Base-by-base conservation (phyloP, 345 rosid genomes). In the Ceriops decandra region DNA sequence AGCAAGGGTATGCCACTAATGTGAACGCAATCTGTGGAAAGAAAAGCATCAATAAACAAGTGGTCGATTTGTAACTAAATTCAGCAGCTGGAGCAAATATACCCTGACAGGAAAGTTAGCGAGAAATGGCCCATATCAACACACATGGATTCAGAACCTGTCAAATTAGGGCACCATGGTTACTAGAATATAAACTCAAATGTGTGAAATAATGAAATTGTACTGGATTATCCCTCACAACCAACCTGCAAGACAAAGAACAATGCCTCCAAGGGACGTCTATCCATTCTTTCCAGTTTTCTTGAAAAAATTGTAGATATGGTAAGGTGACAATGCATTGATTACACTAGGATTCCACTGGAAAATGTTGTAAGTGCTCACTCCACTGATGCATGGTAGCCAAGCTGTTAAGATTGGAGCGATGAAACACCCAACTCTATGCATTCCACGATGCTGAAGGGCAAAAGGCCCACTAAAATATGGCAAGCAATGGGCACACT, bases 251-350 rank as follows among this genome's bases (percentile, higher is more conserved):
- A 84, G 85, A 69, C 93, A 90, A 61, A 90, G 75, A 63, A 88
- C 69, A 76, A 88, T 85, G 62, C 93, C 96, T 66, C 96, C 96
- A 60, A 88, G 72, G 32, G 96, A 91, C 89, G 80, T 86, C 93
- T 91, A 91, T 4, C 93, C 96, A 57, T 75, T 77, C 28, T 77
- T 78, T 60, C 74, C 89, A 61, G 93, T 85, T 74, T 91, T 91
- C 57, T 68, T 71, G 58, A 84, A 80, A 36, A 84, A 79, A 19
- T 77, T 70, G 46, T 64, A 70, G 15, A 79, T 69, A 60, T 79
- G 75, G 36, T 77, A 64, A 5, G 83, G 87, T 22, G 85, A 84
- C 4, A 77, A 68, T 22, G 85, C 85, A 64, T 54, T 30, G 31
- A 74, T 22, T 54, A 77, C 68, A 3, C 57, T 63, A 13, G 82